phyloP scores from a whole-genome alignment of 78 protist genomes.

The Dictyostelium citrinum region DNA sequence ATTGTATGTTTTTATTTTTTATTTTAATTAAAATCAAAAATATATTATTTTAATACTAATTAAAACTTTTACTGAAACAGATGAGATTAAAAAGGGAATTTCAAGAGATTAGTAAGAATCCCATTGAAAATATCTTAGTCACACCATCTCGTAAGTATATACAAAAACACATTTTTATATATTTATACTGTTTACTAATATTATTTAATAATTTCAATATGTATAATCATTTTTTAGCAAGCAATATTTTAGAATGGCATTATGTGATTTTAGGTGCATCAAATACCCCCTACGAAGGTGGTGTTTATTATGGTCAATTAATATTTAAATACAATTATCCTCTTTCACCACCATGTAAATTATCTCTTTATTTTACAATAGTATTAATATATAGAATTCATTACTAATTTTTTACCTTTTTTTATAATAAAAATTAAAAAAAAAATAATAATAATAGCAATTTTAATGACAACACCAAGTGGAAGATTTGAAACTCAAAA shows the following conservation, averaged over 20 bases:
- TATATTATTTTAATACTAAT: too few relatives aligned
- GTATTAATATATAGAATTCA: too few relatives aligned
- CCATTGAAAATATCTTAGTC: constrained; percentile 59
- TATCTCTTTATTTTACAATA: neutral
- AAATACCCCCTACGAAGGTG: constrained; percentile 58
- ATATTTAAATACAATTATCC: constrained; percentile 53
- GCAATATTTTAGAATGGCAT: constrained; percentile 62
- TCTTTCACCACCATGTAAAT: constrained; percentile 40
- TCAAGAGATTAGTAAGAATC: constrained; percentile 63
- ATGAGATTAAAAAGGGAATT: constrained; percentile 47
- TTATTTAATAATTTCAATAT: too few relatives aligned
- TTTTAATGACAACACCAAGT: neutral
- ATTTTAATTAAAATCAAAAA: neutral
- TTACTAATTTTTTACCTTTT: too few relatives aligned
- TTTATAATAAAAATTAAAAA: too few relatives aligned
- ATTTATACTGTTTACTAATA: too few relatives aligned
- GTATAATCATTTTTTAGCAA: neutral
- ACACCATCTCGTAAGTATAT: constrained; percentile 34
- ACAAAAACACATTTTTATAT: too few relatives aligned
- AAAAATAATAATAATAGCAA: neutral
- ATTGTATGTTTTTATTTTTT: constrained; percentile 6
- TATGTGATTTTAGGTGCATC: constrained; percentile 38
- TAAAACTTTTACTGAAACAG: neutral
- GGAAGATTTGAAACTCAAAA: constrained; percentile 63
- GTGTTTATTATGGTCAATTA: constrained; percentile 53